Evolutionary conservation across 805 yeast genomes (phyloP), one percentile per base, ranked within the genome.

Genomic region (Lipomyces yamadae): DNA sequence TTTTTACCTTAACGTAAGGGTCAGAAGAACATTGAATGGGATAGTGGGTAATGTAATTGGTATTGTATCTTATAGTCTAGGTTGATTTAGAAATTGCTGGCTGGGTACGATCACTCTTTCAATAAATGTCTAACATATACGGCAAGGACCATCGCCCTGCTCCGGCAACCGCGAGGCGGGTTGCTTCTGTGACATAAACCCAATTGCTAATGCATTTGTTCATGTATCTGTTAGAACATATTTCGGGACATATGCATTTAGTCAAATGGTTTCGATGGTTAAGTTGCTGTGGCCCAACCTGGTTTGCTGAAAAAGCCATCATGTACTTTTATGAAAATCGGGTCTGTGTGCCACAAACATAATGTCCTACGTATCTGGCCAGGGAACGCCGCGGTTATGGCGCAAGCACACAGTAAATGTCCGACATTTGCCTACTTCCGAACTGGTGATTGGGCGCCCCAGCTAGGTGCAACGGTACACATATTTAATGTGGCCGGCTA

Each of bases 361-460:
- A 42, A 2, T n/a, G n/a, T 42, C 24, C 7, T 42, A 42, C 48
- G 8, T 42, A 15, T 42, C 48, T n/a, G 4, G n/a, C 48, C 48
- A 7, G 10, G 18, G 3, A 7, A 13, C 2, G 15, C 15, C 3
- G 48, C 10, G 24, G 29, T 15, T 42, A 42, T 42, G 48, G 48
- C 48, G n/a, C 24, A n/a, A 5, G 24, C 48, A 3, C 0, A 0
- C 8, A 42, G 10, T 10, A 37, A 42, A 1, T 15, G 11, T n/a
- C 6, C n/a, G 48, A 42, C n/a, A 42, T 42, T 42, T 42, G 24
- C 18, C 48, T 15, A 42, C 48, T 35, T 58, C 62, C 59, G 62
- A 60, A 63, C 58, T 60, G 48, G 58, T 64, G 67, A 64, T 64
- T 64, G 67, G 67, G 56, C 63, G 32, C 24, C 24, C 11, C 18